Base-by-base conservation (phyloP, 106 monocot genomes). In the Platanthera guangdongensis region DNA sequence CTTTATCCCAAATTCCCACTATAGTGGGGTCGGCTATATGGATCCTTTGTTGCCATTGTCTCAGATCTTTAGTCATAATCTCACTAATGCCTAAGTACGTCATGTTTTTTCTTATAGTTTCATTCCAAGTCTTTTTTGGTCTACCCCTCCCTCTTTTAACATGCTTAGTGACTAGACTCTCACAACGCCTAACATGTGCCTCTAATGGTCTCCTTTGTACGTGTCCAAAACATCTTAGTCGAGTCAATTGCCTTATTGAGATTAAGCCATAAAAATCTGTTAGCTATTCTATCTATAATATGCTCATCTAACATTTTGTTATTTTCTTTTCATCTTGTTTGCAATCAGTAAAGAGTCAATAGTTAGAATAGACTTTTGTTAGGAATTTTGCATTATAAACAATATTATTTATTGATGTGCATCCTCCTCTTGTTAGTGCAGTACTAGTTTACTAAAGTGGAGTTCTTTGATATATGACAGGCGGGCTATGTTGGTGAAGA, bases 401-500 rank as follows among this genome's bases (percentile, higher is more conserved):
- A 39, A 1, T 39, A 39, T 39, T 47, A 47, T 7, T 8, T 70
- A 48, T 48, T 45, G 47, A 47, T 70, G 16, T 70, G 47, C 46
- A 48, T 70, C 16, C 65, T 70, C 47, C 14, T 25, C 28, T 52
- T 52, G 8, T 28, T n/a, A 52, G 28, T 51, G 28, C 13, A 12
- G 16, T 22, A 46, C 21, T 4, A 75, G 30, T 45, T 57, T 57
- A 5, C 9, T 75, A 45, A 54, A 72, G n/a, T 47, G 45, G 70
- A 84, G 22, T 47, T 80, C 9, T 28, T 49, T 75, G 50, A 76
- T 81, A 50, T 73, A 8, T 48, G 80, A 76, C 89, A 97, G 97
- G 97, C 97, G 78, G 97, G 97, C 21, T 97, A 97, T 91, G 97
- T 97, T 82, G 97, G 97, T 71, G 97, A 97, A 78, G 97, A 97